Conservation (phyloP, 1,139 yeast species). For the Sugiyamaella grinbergsii region DNA sequence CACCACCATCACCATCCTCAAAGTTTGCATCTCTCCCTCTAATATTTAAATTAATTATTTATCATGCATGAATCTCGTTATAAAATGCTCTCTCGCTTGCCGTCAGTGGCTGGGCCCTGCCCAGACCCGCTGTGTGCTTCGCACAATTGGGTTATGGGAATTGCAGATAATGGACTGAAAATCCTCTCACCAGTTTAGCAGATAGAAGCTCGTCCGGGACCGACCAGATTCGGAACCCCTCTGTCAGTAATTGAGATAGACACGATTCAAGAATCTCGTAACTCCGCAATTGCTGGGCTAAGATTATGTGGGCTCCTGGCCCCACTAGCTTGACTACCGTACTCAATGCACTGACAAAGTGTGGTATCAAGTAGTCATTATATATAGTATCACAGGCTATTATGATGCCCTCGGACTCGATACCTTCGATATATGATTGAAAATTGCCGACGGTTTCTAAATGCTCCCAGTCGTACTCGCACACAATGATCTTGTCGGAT, state of each 20-base stretch:
- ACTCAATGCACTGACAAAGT: conserved; percentile 51
- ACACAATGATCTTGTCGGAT: conserved; percentile 44
- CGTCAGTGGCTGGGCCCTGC: too few species aligned
- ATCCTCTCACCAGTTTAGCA: conserved; percentile 46
- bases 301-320: conserved; percentile 45
- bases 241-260: conserved; percentile 41
- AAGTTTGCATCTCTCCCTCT: conserved; percentile 4
- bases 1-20: too few species aligned
- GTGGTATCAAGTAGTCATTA: conserved; percentile 61
- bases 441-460: conserved; percentile 37
- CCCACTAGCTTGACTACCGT: conserved; percentile 40
- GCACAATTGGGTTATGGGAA: background rate
- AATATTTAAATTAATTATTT: conserved; percentile 8
- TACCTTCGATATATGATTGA: conserved; percentile 15
- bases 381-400: conserved; percentile 73
- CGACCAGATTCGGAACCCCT: conserved; percentile 52
- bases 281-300: conserved; percentile 61
- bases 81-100: too few species aligned
- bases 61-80: conserved; percentile 17
- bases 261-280: conserved; percentile 55
- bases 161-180: conserved; percentile 46
- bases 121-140: conserved; percentile 12
- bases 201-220: conserved; percentile 39
- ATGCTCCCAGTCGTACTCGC: conserved; percentile 69
- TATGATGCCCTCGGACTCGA: conserved; percentile 41